phyloP scores from a whole-genome alignment of 2,329 filamentous ascomycete species.

The Neospermospora avenae region DNA sequence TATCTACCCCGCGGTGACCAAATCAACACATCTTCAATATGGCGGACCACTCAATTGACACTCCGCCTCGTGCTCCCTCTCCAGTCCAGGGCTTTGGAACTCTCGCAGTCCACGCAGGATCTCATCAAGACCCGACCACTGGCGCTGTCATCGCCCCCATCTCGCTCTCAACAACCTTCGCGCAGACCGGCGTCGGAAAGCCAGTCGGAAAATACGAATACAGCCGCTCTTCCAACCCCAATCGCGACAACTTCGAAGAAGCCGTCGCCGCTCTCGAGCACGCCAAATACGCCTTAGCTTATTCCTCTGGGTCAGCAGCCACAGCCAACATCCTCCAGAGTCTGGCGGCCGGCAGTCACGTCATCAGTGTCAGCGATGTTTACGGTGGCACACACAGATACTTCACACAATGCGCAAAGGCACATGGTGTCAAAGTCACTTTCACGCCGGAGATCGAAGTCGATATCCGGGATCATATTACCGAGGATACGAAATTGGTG shows the following conservation, averaged over 20 bases:
- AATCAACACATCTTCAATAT: slow-evolving; percentile 17
- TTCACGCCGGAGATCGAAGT: slow-evolving; percentile 92
- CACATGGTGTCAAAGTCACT: slow-evolving; percentile 90
- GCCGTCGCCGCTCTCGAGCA: slow-evolving; percentile 91
- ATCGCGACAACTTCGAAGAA: slow-evolving; percentile 89
- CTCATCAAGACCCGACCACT: slow-evolving; percentile 84
- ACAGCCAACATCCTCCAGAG: slow-evolving; percentile 93
- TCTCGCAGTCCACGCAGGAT: slow-evolving; percentile 88
- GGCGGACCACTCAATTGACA: slow-evolving; percentile 59
- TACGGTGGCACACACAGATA: slow-evolving; percentile 98
- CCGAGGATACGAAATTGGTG: slow-evolving; percentile 83
- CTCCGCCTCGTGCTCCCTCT: slow-evolving; percentile 69
- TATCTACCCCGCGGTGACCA: neutral
- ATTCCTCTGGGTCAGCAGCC: slow-evolving; percentile 89
- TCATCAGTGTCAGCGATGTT: slow-evolving; percentile 94
- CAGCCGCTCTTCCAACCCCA: slow-evolving; percentile 89
- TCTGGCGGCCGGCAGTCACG: slow-evolving; percentile 84
- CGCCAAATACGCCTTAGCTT: slow-evolving; percentile 88
- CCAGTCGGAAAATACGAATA: slow-evolving; percentile 92
- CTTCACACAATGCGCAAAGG: slow-evolving; percentile 95
- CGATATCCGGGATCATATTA: slow-evolving; percentile 81
- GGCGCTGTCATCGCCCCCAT: slow-evolving; percentile 96
- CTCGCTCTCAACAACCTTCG: slow-evolving; percentile 93
- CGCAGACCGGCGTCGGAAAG: slow-evolving; percentile 82
- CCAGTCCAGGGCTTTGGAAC: slow-evolving; percentile 84